Percentiles rank a stretch among this genome's conserved stretches.
These are phyloP conservation scores for Aspergillus luchuensis DNA, from an alignment of 2,329 filamentous ascomycete genomes.

Conservation along the genomic window DNA sequence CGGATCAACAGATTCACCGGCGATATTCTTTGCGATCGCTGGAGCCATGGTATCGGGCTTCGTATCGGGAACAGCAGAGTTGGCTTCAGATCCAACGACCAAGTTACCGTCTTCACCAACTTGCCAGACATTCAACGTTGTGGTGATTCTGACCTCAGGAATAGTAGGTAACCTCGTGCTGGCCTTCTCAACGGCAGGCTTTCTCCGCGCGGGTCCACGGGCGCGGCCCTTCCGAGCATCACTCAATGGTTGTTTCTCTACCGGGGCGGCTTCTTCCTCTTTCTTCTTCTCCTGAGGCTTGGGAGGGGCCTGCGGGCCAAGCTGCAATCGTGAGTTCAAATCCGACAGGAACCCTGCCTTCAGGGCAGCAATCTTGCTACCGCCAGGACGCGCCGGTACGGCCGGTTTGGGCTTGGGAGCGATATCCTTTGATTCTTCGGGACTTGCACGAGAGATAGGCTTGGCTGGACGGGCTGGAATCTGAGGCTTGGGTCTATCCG, in stretches of 20 bases:
- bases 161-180: constrained; percentile 39
- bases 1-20: constrained; percentile 39
- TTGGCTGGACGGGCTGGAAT: constrained; percentile 68
- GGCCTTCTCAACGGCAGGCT: constrained; percentile 62
- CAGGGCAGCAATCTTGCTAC: constrained; percentile 85
- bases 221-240: constrained; percentile 92
- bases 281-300: constrained; percentile 69
- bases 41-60: constrained; percentile 31
- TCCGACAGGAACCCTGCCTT: constrained; percentile 93
- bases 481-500: constrained; percentile 64
- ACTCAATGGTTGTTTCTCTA: constrained; percentile 74
- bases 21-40: constrained; percentile 36
- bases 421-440: constrained; percentile 33
- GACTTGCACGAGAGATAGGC: constrained; percentile 37
- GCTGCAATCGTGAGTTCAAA: constrained; percentile 81
- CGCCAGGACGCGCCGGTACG: constrained; percentile 74
- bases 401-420: constrained; percentile 73
- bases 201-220: constrained; percentile 79
- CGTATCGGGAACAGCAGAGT: constrained; percentile 16
- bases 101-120: constrained; percentile 38
- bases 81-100: constrained; percentile 30
- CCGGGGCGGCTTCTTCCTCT: constrained; percentile 58
- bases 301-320: constrained; percentile 72
- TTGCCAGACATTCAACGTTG: constrained; percentile 46
- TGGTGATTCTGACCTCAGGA: constrained; percentile 43